Evolutionary conservation across 805 yeast species (phyloP).

Genomic region (Hanseniaspora guilliermondii): DNA sequence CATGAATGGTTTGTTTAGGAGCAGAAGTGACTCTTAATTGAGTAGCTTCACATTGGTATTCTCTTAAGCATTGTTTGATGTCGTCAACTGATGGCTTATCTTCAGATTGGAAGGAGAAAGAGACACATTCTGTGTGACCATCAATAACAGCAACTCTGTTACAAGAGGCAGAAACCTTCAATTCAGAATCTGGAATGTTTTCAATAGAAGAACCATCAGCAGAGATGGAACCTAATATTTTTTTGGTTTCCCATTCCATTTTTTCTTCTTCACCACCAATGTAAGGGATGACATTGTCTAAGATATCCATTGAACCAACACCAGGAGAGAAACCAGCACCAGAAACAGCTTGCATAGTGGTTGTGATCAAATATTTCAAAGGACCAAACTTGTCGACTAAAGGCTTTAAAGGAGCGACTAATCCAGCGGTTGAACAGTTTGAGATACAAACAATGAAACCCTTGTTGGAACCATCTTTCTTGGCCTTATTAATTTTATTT

Average conservation of each 20-base stretch:
- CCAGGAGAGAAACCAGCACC: constrained; percentile 99
- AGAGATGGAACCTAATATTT: constrained; percentile 64
- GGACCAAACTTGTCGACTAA: constrained; percentile 84
- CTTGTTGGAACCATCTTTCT: constrained; percentile 40
- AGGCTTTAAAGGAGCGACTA: constrained; percentile 95
- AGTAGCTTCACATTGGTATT: constrained; percentile 74
- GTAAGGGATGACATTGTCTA: constrained; percentile 90
- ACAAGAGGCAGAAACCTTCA: constrained; percentile 89
- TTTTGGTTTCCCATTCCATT: constrained; percentile 96
- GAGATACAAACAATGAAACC: constrained; percentile 92
- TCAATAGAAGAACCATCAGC: constrained; percentile 42
- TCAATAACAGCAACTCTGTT: constrained; percentile 94
- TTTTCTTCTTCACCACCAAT: constrained; percentile 96
- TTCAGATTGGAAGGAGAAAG: constrained; percentile 66
- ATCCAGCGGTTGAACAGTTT: constrained; percentile 96
- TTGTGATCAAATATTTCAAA: constrained; percentile 68
- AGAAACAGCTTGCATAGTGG: constrained; percentile 93
- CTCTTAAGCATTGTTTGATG: constrained; percentile 54
- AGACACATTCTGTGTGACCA: constrained; percentile 93
- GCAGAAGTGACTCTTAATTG: constrained; percentile 78
- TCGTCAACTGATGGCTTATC: constrained; percentile 69
- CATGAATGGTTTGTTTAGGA: constrained; percentile 84
- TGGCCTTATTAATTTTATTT: constrained; percentile 42
- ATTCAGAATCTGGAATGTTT: constrained; percentile 50
- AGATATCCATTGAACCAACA: constrained; percentile 84